Base-by-base conservation (phyloP, 2,329 filamentous ascomycete species). In the Apiospora malaysiana region DNA sequence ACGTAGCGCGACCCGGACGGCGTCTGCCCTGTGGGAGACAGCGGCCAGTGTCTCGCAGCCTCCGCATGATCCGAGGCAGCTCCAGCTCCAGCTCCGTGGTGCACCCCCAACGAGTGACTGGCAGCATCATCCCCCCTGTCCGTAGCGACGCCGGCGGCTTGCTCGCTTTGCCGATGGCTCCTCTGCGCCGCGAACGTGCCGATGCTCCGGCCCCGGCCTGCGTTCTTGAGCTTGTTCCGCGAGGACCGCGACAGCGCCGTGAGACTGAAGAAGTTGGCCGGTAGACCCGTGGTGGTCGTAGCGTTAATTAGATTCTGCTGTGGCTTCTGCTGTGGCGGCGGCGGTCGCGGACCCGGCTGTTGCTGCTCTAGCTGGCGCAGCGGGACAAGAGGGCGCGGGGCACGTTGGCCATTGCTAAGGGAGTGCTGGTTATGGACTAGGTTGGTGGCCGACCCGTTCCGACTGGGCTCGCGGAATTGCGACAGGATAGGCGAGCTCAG, bases 241-340 rank as follows among this genome's bases (percentile, higher is more conserved):
- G 66, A 32, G 8, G 43, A 45, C 25, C 66, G 66, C 16, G 66
- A 45, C 43, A 68, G 43, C 16, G 66, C 66, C 66, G 66, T 37
- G 32, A 68, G 66, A 18, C 66, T 68, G 43, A 68, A 68, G 66
- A 68, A 68, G 7, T 47, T 68, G 66, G 43, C 43, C 1, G 66
- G 66, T 5, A 68, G 66, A 2, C 66, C 66, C 0, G 66, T 47
- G 14, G 42, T 27, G 66, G 40, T 47, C 23, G 51, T 3, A 2
- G 27, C 51, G 12, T 14, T 45, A 18, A 32, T 4, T 18, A 40
- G 56, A 4, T 63, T 40, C 32, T 59, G 47, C n/a, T 25, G 47
- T n/a, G n/a, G 18, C 25, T 37, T 16, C 7, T 63, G 32, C 2
- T 14, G 56, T 4, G 32, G 16, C 2, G 2, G 23, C 2, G 65